Percentiles rank a stretch among this genome's conserved stretches.
Evolutionary conservation across 2,329 filamentous ascomycete genomes (phyloP).

Genomic region (Rutstroemia sp.): DNA sequence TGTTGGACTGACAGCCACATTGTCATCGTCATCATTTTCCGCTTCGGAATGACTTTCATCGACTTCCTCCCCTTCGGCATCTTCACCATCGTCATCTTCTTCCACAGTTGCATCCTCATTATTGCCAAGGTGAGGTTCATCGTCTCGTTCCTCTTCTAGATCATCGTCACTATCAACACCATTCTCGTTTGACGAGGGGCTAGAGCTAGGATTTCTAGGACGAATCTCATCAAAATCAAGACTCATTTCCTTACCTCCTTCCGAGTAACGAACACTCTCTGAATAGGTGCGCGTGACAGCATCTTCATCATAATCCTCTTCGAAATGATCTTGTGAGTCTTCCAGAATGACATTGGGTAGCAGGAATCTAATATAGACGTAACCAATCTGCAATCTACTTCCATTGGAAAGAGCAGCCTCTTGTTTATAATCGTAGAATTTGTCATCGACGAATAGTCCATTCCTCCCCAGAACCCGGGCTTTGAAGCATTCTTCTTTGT

Average conservation of each 20-base stretch:
- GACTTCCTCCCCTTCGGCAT: constrained; percentile 13
- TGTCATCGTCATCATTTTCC: constrained; percentile 4
- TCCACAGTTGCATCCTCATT: constrained; percentile 3
- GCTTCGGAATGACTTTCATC: constrained; percentile 5
- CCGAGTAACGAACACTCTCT: constrained; percentile 43
- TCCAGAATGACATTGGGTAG: constrained; percentile 59
- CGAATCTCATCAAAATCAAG: constrained; percentile 63
- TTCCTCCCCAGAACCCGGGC: constrained; percentile 52
- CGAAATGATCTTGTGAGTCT: constrained; percentile 51
- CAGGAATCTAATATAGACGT: constrained; percentile 59
- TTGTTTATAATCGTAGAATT: constrained; percentile 34
- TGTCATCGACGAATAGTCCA: constrained; percentile 61
- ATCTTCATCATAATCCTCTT: constrained; percentile 33
- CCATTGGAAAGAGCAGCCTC: constrained; percentile 38
- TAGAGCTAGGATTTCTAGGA: constrained; percentile 41
- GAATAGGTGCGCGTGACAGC: not conserved
- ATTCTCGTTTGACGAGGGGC: constrained; percentile 12
- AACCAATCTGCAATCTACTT: constrained; percentile 58
- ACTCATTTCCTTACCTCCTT: constrained; percentile 59
- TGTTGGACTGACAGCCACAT: constrained; percentile 13
- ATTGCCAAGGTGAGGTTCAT: constrained; percentile 23
- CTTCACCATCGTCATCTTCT: constrained; percentile 21
- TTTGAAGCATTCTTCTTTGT: constrained; percentile 55
- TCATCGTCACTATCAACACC: constrained; percentile 20
- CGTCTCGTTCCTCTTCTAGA: constrained; percentile 27